A percentile compares a stretch with the other conserved stretches of the same genome.
Evolutionary conservation across 768 basidiomycete genomes (phyloP).

Genomic region (Rhodotorula taiwanensis): DNA sequence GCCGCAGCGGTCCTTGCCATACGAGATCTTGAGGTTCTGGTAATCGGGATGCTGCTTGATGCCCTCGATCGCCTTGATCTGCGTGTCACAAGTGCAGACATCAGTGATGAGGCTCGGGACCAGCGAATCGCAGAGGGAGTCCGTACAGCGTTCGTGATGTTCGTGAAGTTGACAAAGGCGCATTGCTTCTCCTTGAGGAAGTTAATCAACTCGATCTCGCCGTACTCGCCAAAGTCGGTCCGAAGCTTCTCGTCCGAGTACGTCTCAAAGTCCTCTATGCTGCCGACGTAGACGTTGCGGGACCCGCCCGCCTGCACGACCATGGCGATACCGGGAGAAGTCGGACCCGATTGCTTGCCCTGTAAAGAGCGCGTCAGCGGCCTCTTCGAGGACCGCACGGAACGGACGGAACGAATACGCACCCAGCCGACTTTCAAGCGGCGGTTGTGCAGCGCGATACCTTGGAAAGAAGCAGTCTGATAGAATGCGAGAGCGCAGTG

Average conservation of each 20-base stretch:
- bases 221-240: conserved; percentile 88
- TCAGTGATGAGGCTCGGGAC: not conserved
- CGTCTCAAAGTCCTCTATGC: conserved; percentile 84
- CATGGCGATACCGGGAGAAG: conserved; percentile 72
- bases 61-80: conserved; percentile 93
- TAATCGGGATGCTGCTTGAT: conserved; percentile 90
- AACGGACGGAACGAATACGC: not conserved
- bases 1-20: conserved; percentile 44
- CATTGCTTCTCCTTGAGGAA: conserved; percentile 60
- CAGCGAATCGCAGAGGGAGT: not conserved
- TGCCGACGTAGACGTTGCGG: conserved; percentile 73
- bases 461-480: conserved; percentile 82
- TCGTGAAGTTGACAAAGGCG: conserved; percentile 92
- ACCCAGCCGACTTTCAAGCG: conserved; percentile 91
- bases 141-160: conserved; percentile 68
- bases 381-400: not conserved
- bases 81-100: not conserved
- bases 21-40: conserved; percentile 76
- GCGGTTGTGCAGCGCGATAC: conserved; percentile 83
- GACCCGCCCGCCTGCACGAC: conserved; percentile 90
- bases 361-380: not conserved
- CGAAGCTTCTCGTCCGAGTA: conserved; percentile 85
- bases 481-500: conserved; percentile 88
- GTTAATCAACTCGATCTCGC: conserved; percentile 75
- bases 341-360: conserved; percentile 85